Evolutionary conservation across 371 early-diverging fungal species (phyloP).

Genomic region (Syncephalis plumigaleata): DNA sequence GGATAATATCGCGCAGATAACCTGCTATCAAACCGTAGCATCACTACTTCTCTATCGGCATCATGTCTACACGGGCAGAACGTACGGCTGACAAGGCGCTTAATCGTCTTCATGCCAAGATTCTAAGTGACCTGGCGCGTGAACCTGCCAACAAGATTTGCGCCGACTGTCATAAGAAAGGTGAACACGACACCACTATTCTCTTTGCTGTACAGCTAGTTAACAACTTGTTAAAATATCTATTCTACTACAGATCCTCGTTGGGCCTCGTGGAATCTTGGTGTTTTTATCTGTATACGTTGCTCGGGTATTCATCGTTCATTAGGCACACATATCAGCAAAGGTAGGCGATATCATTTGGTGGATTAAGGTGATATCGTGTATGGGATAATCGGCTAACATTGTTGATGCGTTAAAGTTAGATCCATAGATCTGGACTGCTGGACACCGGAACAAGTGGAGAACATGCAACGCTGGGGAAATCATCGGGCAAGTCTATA

Average conservation of each 20-base stretch:
- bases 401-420: no score
- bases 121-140: constrained; percentile 48
- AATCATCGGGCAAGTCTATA: not conserved
- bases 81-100: no score
- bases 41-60: no score
- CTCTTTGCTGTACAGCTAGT: not conserved
- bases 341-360: constrained; percentile 15
- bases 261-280: constrained; percentile 89
- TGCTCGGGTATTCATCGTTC: constrained; percentile 84
- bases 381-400: not conserved
- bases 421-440: constrained; percentile 81
- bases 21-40: no score
- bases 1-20: no score
- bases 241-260: constrained; percentile 57
- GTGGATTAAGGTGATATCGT: constrained; percentile 1
- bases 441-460: constrained; percentile 88
- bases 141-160: constrained; percentile 58
- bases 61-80: no score
- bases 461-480: constrained; percentile 20
- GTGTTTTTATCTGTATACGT: constrained; percentile 85
- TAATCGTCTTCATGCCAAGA: constrained; percentile 18
- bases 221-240: not conserved
- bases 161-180: constrained; percentile 62
- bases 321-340: constrained; percentile 85
- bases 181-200: constrained; percentile 17